Evolutionary conservation across 495 filamentous ascomycete genomes (phyloP).

Genomic region (Penicillium argentinense): DNA sequence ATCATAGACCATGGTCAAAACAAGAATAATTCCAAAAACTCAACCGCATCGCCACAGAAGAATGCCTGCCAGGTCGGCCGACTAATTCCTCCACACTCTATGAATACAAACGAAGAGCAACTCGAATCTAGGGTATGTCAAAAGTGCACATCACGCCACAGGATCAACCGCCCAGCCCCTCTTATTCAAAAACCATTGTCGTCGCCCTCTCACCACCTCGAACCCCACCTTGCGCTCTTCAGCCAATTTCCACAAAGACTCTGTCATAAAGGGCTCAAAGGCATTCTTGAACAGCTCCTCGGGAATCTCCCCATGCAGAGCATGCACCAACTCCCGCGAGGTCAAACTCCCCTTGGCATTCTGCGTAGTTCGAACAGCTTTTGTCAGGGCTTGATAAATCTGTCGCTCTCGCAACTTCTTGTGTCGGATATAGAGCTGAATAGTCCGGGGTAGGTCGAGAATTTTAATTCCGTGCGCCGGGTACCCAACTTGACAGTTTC

Average conservation of each 20-base stretch:
- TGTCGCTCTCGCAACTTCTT: constrained; percentile 38
- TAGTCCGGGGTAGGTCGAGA: constrained; percentile 31
- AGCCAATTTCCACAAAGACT: constrained; percentile 49
- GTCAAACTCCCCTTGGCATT: constrained; percentile 32
- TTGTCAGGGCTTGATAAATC: constrained; percentile 29
- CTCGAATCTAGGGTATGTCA: too few species aligned
- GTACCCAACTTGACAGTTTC: constrained; percentile 36
- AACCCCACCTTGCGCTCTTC: constrained; percentile 52
- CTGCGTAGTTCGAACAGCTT: constrained; percentile 4
- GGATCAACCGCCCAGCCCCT: too few species aligned
- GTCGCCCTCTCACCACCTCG: constrained; percentile 2
- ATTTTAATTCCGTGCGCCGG: constrained; percentile 43
- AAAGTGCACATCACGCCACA: too few species aligned
- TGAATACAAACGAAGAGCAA: too few species aligned
- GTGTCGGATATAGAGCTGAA: constrained; percentile 28
- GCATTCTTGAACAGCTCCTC: constrained; percentile 30
- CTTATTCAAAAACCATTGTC: constrained; percentile 12
- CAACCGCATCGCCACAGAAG: not conserved
- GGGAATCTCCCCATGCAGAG: constrained; percentile 36
- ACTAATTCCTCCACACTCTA: too few species aligned
- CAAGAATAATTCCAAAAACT: not conserved
- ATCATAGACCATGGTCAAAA: too few species aligned
- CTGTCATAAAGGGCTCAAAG: constrained; percentile 46
- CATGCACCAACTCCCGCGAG: constrained; percentile 34
- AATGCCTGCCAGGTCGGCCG: too few species aligned